Conservation (phyloP, 139 green algal genomes). For the Picochlorum costavermella region DNA sequence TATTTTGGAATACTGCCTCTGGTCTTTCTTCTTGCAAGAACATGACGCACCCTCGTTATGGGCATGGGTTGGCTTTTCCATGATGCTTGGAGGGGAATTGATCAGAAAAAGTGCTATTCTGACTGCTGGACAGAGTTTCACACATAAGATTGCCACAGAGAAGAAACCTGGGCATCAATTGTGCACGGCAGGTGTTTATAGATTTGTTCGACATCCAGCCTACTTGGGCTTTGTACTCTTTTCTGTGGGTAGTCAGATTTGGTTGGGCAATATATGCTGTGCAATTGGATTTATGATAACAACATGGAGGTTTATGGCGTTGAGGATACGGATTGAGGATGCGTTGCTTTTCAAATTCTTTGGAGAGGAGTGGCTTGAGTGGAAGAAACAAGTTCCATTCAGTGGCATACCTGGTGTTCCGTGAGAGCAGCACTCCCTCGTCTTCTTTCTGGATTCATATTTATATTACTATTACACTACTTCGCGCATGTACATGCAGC, state of each 20-base stretch:
- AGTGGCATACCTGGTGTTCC: slow-evolving; percentile 43
- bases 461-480: too few relatives aligned
- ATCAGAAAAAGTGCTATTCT: slow-evolving; percentile 61
- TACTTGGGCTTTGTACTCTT: slow-evolving; percentile 87
- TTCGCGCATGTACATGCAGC: too few relatives aligned
- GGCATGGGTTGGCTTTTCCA: slow-evolving; percentile 26
- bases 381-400: slow-evolving; percentile 22
- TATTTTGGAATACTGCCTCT: slow-evolving; percentile 31
- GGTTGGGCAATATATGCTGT: slow-evolving; percentile 68
- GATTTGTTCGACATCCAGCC: slow-evolving; percentile 70
- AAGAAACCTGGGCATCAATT: slow-evolving; percentile 36
- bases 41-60: too few relatives aligned
- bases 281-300: slow-evolving; percentile 34
- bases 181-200: slow-evolving; percentile 54
- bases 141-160: slow-evolving; percentile 50
- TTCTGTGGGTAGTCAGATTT: slow-evolving; percentile 69
- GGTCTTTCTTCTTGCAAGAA: slow-evolving; percentile 11
- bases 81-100: slow-evolving; percentile 44
- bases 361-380: slow-evolving; percentile 37
- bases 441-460: not conserved
- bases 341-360: slow-evolving; percentile 52
- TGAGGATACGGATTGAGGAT: slow-evolving; percentile 53
- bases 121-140: slow-evolving; percentile 56
- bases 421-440: slow-evolving; percentile 14
- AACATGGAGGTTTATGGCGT: slow-evolving; percentile 51